A percentile compares a stretch with the other conserved stretches of the same genome.
phyloP scores from a whole-genome alignment of 108 stramenopile species.

The Skeletonema potamos region DNA sequence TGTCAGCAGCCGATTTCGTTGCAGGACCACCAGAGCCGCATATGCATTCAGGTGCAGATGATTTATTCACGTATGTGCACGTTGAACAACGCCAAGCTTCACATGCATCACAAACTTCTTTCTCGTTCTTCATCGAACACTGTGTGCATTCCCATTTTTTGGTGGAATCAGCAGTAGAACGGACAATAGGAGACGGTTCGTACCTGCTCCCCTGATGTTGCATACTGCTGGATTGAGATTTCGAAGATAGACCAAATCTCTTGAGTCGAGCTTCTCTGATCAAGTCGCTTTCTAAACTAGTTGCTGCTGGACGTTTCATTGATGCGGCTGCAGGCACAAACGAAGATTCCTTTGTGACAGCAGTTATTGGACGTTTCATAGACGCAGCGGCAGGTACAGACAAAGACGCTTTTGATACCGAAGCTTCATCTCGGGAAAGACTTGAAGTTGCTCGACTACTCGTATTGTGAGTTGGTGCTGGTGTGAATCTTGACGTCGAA shows the following conservation, averaged over 20 bases:
- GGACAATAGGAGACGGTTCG: not conserved
- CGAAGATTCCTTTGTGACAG: not conserved
- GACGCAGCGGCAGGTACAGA: not conserved
- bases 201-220: not conserved
- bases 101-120: not conserved
- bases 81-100: not conserved
- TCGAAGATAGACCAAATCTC: slow-evolving; percentile 10
- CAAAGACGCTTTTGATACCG: not conserved
- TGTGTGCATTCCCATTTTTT: not conserved
- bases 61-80: not conserved
- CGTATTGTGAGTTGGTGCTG: not conserved
- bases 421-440: not conserved
- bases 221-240: not conserved
- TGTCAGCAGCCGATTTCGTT: not conserved
- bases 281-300: slow-evolving; percentile 9
- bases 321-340: not conserved
- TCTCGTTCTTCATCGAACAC: not conserved
- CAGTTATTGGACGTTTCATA: not conserved
- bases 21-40: not conserved
- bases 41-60: not conserved
- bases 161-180: not conserved
- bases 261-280: slow-evolving; percentile 26
- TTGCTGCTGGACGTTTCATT: not conserved
- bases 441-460: not conserved
- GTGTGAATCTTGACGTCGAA: not conserved